These are phyloP conservation scores for Acer campestre DNA, from an alignment of 345 rosid genomes.

Conservation along the genomic window DNA sequence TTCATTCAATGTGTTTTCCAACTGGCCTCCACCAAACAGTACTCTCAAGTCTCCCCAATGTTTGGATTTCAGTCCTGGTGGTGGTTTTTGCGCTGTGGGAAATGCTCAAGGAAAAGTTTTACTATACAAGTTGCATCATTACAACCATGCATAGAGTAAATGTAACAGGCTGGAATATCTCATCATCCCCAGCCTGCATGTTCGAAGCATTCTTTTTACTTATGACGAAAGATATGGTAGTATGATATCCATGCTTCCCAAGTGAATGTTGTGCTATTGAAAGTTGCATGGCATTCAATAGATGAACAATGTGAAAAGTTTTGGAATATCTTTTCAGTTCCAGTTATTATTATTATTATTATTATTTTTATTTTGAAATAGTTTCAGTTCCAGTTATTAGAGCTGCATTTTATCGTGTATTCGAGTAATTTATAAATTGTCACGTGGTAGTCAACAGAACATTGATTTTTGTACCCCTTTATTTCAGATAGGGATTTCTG, in stretches of 20 bases:
- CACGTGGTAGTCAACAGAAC: neutral
- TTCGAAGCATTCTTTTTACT: neutral
- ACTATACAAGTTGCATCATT: conserved; percentile 83
- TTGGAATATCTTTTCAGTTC: neutral
- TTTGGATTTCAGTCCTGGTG: conserved; percentile 90
- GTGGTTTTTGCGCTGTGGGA: conserved; percentile 93
- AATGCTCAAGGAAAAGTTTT: conserved; percentile 85
- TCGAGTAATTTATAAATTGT: neutral
- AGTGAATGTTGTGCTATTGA: neutral
- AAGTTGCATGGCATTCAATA: neutral
- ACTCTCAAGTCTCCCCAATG: conserved; percentile 69
- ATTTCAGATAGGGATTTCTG: neutral
- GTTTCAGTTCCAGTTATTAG: neutral
- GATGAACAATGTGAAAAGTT: neutral
- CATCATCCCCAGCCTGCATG: neutral
- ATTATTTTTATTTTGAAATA: no score
- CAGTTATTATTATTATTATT: no score
- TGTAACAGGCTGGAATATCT: neutral
- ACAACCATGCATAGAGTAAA: conserved; percentile 59
- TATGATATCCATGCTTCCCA: neutral
- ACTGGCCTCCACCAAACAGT: conserved; percentile 72
- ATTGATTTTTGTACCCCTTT: neutral
- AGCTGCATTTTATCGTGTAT: neutral
- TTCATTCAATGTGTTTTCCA: conserved; percentile 71
- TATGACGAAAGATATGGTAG: neutral